Evolutionary conservation across 495 filamentous ascomycete species (phyloP).

Genomic region (Penicillium riverlandense): DNA sequence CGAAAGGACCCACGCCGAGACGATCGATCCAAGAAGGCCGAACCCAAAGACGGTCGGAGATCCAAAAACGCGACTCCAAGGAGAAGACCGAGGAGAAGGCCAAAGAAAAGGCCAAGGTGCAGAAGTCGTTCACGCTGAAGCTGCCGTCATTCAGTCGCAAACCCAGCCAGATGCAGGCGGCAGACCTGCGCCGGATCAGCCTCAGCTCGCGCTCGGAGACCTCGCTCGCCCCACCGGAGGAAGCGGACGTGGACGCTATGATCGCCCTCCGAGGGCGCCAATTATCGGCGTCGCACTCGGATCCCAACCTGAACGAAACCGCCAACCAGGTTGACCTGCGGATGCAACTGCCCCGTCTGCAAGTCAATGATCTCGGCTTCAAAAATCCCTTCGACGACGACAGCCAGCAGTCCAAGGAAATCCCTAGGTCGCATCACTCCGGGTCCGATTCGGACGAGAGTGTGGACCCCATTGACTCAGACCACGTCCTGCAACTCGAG

Average conservation of each 20-base stretch:
- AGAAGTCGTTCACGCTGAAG: slow-evolving; percentile 11
- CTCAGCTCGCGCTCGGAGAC: slow-evolving; percentile 10
- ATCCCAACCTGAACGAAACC: slow-evolving; percentile 7
- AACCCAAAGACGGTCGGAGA: neutral
- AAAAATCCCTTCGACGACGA: slow-evolving; percentile 4
- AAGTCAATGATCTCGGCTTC: slow-evolving; percentile 19
- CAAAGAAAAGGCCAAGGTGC: neutral
- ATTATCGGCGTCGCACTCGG: neutral
- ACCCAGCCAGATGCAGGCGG: neutral
- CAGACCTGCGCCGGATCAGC: slow-evolving; percentile 1
- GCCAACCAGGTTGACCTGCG: slow-evolving; percentile 18
- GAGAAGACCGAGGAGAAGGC: neutral
- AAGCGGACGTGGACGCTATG: neutral
- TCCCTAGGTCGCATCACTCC: neutral
- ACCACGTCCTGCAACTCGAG: too few relatives aligned
- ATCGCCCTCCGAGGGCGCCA: too few relatives aligned
- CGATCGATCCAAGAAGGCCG: neutral
- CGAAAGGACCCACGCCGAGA: neutral
- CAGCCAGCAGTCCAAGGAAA: neutral
- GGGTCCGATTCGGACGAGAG: neutral
- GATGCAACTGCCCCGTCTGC: slow-evolving; percentile 29
- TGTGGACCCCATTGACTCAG: neutral
- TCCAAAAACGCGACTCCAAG: slow-evolving; percentile 1
- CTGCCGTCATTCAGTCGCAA: slow-evolving; percentile 10
- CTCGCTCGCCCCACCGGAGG: slow-evolving; percentile 5